Conservation (phyloP, 306 rosid genomes). For the Heteromeles arbutifolia region DNA sequence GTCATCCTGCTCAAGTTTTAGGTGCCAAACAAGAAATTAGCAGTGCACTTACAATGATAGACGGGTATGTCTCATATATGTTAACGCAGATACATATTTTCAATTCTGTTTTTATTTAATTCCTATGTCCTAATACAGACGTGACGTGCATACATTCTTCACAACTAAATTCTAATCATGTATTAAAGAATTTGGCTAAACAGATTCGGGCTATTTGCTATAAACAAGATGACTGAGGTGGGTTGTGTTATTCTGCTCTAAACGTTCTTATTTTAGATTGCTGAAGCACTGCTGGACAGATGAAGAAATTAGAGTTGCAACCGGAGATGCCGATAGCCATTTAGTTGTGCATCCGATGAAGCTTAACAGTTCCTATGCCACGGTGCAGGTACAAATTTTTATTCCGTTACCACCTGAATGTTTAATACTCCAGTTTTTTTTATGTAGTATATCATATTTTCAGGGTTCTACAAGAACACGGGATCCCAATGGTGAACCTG, state of each 20-base stretch:
- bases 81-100: neutral
- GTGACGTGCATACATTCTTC: neutral
- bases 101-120: slow-evolving; percentile 6
- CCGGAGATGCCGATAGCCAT: slow-evolving; percentile 50
- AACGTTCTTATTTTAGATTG: slow-evolving; percentile 40
- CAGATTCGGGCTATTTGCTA: neutral
- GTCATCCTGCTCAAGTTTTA: slow-evolving; percentile 71
- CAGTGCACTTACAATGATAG: slow-evolving; percentile 35
- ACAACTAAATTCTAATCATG: neutral
- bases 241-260: neutral
- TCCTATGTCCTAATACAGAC: neutral
- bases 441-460: neutral
- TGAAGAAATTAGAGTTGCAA: slow-evolving; percentile 62
- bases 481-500: slow-evolving; percentile 63
- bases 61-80: slow-evolving; percentile 36
- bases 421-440: neutral
- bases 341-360: slow-evolving; percentile 60
- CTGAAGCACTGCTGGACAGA: slow-evolving; percentile 52
- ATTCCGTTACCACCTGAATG: slow-evolving; percentile 12
- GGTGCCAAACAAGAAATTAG: slow-evolving; percentile 36
- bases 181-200: neutral
- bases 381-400: slow-evolving; percentile 39
- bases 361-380: slow-evolving; percentile 72
- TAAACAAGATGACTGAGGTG: neutral
- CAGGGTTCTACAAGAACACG: slow-evolving; percentile 66